Conservation (phyloP, 306 rosid genomes). For the Ochetophila trinervis region DNA sequence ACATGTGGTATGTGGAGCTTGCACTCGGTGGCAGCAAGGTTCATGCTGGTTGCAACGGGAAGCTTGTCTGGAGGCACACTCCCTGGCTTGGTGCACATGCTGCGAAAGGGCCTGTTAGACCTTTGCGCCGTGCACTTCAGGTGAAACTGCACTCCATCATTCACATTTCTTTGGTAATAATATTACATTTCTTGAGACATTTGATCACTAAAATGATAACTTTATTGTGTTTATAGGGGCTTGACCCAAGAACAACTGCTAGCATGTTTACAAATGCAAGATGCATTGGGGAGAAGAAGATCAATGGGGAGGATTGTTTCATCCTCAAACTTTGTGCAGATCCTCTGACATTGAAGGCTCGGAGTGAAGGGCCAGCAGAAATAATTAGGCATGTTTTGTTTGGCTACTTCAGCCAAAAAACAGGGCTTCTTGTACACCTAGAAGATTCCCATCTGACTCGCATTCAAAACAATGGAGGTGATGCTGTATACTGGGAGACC, state of each 20-base stretch:
- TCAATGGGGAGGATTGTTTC: constrained; percentile 90
- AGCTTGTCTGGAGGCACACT: constrained; percentile 97
- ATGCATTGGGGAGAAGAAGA: constrained; percentile 95
- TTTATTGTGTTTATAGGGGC: constrained; percentile 50
- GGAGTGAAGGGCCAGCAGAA: constrained; percentile 99
- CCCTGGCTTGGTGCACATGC: constrained; percentile 99
- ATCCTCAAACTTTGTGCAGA: constrained; percentile 94
- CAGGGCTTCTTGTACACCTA: constrained; percentile 89
- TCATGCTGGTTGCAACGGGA: constrained; percentile 97
- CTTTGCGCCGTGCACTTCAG: constrained; percentile 94
- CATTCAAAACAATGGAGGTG: constrained; percentile 94
- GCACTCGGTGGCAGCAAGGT: constrained; percentile 98
- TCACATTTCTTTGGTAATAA: not conserved
- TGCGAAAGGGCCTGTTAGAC: constrained; percentile 96
- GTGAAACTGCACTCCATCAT: constrained; percentile 27
- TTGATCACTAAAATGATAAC: not conserved
- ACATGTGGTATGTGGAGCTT: constrained; percentile 99
- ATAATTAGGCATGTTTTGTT: constrained; percentile 92
- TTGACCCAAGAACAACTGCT: constrained; percentile 96
- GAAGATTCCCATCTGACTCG: constrained; percentile 99
- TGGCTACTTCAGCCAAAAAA: constrained; percentile 98
- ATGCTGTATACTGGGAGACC: constrained; percentile 99
- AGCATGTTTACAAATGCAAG: constrained; percentile 89
- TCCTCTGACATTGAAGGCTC: constrained; percentile 80
- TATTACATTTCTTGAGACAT: not conserved